A percentile compares a stretch with the other conserved stretches of the same genome.
phyloP scores from a whole-genome alignment of 192 early-diverging fungal species.

The Spizellomyces punctatus region DNA sequence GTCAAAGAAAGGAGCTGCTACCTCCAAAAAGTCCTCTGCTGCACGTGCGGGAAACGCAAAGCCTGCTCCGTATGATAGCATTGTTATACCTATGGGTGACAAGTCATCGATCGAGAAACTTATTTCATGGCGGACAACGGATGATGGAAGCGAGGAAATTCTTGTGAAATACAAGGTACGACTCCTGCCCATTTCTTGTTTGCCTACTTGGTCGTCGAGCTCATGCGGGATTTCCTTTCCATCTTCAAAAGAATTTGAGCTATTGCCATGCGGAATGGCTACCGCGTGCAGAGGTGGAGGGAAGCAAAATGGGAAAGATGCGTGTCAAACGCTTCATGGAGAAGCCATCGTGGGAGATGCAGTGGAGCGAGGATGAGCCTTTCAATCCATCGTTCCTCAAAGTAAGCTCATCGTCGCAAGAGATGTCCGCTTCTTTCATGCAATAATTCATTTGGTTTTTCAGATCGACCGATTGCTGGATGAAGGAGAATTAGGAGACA shows the following conservation, averaged over 20 bases:
- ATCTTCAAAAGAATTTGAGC: conserved; percentile 58
- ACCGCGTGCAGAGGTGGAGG: conserved; percentile 47
- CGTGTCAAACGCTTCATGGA: conserved; percentile 76
- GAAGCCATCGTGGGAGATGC: conserved; percentile 58
- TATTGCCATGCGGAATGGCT: conserved; percentile 79
- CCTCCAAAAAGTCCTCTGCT: background rate
- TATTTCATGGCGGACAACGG: conserved; percentile 33
- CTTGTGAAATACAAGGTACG: conserved; percentile 69
- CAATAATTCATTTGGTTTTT: background rate
- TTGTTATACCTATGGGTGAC: conserved; percentile 52
- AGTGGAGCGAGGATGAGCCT: conserved; percentile 60
- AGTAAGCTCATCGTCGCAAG: conserved; percentile 39
- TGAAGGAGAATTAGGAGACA: conserved; percentile 71
- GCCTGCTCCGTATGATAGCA: conserved; percentile 36
- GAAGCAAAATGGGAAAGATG: conserved; percentile 63
- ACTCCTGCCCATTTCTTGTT: no score
- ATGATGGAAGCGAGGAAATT: conserved; percentile 59
- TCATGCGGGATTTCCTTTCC: no score
- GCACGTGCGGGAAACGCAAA: background rate
- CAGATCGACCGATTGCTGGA: conserved; percentile 82
- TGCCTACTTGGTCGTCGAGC: no score
- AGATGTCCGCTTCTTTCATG: background rate
- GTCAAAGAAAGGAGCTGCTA: background rate
- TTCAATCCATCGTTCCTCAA: conserved; percentile 67
- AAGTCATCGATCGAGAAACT: conserved; percentile 50